Evolutionary conservation across 176 grass and related monocot genomes (phyloP).

Genomic region (Bolboschoenus planiculmis): DNA sequence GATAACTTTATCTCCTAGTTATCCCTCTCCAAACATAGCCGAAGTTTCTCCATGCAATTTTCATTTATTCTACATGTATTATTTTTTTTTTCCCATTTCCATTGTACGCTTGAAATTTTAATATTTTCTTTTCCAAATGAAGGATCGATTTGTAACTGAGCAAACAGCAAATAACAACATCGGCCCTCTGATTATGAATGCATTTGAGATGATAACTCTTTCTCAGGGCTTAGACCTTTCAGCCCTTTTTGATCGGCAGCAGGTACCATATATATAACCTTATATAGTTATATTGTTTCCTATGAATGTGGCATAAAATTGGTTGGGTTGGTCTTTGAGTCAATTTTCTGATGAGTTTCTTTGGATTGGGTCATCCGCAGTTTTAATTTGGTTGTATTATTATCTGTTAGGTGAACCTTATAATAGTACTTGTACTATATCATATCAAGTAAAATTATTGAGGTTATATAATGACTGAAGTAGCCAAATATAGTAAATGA

Average conservation of each 20-base stretch:
- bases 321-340: neutral
- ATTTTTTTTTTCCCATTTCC: neutral
- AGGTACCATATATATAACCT: constrained; percentile 41
- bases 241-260: constrained; percentile 82
- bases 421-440: neutral
- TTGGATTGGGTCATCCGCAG: neutral
- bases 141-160: constrained; percentile 88
- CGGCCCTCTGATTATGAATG: constrained; percentile 96
- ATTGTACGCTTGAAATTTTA: constrained; percentile 17
- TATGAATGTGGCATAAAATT: neutral
- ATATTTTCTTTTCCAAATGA: constrained; percentile 28
- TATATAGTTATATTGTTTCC: neutral
- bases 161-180: constrained; percentile 44
- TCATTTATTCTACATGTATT: neutral
- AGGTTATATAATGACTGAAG: neutral
- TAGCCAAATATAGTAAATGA: neutral
- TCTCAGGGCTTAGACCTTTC: constrained; percentile 97
- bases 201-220: constrained; percentile 98
- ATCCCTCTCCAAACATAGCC: no score
- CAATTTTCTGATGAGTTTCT: neutral
- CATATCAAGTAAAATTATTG: neutral
- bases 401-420: neutral
- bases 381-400: constrained; percentile 1
- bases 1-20: no score
- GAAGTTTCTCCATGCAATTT: neutral